Conservation (phyloP, 2,329 filamentous ascomycete genomes). For the Cercospora sp. region DNA sequence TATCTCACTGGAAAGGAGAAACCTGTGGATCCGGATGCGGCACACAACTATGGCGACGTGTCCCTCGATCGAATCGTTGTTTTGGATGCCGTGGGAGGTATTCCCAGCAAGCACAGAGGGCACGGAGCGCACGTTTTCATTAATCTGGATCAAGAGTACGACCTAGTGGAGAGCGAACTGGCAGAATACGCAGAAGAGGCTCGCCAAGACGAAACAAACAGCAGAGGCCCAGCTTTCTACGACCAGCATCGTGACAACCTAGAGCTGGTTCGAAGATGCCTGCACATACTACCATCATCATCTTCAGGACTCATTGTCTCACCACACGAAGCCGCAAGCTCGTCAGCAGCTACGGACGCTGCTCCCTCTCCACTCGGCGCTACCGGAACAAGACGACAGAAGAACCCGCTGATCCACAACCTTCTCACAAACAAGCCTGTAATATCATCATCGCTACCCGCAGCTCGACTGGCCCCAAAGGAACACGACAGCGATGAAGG, state of each 20-base stretch:
- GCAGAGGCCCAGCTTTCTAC: slow-evolving; percentile 26
- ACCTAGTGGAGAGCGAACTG: slow-evolving; percentile 62
- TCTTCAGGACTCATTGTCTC: slow-evolving; percentile 90
- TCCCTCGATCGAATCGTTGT: slow-evolving; percentile 80
- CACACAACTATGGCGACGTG: background rate
- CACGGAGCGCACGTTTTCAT: slow-evolving; percentile 78
- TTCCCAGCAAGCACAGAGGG: slow-evolving; percentile 64
- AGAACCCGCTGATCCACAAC: slow-evolving; percentile 92
- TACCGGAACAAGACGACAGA: slow-evolving; percentile 58
- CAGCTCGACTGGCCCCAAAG: slow-evolving; percentile 57
- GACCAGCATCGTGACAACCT: slow-evolving; percentile 69
- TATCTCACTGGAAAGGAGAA: slow-evolving; percentile 66
- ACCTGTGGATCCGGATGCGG: slow-evolving; percentile 15
- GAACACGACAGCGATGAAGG: slow-evolving; percentile 32
- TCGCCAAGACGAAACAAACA: slow-evolving; percentile 24
- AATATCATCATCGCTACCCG: slow-evolving; percentile 85
- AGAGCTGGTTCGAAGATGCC: slow-evolving; percentile 65
- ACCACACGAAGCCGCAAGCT: slow-evolving; percentile 75
- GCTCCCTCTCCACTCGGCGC: slow-evolving; percentile 31
- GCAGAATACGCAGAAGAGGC: slow-evolving; percentile 29
- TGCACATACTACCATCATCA: slow-evolving; percentile 76
- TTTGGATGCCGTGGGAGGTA: slow-evolving; percentile 82
- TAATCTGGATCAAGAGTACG: slow-evolving; percentile 89
- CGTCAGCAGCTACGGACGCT: slow-evolving; percentile 38
- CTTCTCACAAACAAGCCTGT: slow-evolving; percentile 92